A percentile compares a stretch with the other conserved stretches of the same genome.
Conservation (phyloP, 257 asterid species). For the Solanum paucissectum region DNA sequence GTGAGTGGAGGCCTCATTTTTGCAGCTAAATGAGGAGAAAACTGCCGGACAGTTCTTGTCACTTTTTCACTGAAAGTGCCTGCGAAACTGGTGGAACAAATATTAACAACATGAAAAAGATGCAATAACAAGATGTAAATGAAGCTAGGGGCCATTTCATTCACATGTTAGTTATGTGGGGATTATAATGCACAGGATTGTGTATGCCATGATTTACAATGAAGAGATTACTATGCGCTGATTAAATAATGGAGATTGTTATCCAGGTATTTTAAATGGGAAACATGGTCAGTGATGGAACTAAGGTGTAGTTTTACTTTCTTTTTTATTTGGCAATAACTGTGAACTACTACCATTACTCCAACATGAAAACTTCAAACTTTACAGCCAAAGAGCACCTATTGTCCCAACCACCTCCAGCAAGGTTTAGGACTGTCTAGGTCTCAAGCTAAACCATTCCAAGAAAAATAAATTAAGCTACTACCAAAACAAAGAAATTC, state of each 20-base stretch:
- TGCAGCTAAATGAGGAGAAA: slow-evolving; percentile 97
- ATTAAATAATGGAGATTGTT: neutral
- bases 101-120: slow-evolving; percentile 15
- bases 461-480: too few species aligned
- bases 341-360: too few species aligned
- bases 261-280: neutral
- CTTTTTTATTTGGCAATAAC: too few species aligned
- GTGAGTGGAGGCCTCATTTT: slow-evolving; percentile 95
- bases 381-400: too few species aligned
- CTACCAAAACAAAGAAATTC: too few species aligned
- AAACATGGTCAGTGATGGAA: neutral
- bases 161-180: neutral
- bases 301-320: neutral
- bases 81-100: slow-evolving; percentile 63
- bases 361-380: too few species aligned
- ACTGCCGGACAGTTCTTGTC: slow-evolving; percentile 78
- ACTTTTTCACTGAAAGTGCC: slow-evolving; percentile 90
- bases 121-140: neutral
- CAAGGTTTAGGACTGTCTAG: too few species aligned
- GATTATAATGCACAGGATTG: neutral
- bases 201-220: neutral
- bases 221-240: neutral
- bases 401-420: too few species aligned
- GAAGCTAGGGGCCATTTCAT: neutral
- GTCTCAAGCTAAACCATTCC: too few species aligned